These are phyloP conservation scores for Pseudogymnoascus sp. DNA, from an alignment of 2,329 filamentous ascomycete species.

Conservation along the genomic window DNA sequence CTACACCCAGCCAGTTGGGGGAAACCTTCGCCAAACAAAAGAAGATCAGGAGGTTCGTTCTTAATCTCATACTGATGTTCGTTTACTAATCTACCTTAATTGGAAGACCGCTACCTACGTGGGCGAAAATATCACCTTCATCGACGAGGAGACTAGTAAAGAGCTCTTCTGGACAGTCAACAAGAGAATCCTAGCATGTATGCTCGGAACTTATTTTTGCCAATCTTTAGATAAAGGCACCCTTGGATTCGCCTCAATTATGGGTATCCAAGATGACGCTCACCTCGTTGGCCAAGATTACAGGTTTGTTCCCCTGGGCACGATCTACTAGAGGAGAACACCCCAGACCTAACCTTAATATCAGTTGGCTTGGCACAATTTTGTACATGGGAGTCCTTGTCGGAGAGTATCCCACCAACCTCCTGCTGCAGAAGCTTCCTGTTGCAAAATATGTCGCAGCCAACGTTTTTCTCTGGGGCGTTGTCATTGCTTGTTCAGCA, in stretches of 20 bases:
- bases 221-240: conserved; percentile 32
- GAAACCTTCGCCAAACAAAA: not conserved
- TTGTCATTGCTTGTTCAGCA: conserved; percentile 14
- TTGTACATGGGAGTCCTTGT: conserved; percentile 23
- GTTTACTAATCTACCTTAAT: not conserved
- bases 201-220: conserved; percentile 42
- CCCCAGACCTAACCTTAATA: not conserved
- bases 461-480: conserved; percentile 12
- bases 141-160: conserved; percentile 45
- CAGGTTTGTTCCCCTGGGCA: conserved; percentile 15
- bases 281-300: conserved; percentile 23
- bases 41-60: not conserved
- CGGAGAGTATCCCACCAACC: conserved; percentile 34
- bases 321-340: conserved; percentile 13
- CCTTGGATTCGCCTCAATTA: conserved; percentile 24
- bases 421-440: conserved; percentile 31
- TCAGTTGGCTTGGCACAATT: conserved; percentile 23
- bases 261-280: conserved; percentile 22
- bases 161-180: conserved; percentile 42
- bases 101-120: conserved; percentile 14
- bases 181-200: conserved; percentile 42
- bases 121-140: not conserved
- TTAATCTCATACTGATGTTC: not conserved
- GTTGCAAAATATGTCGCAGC: conserved; percentile 29
- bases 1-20: not conserved